Conservation (phyloP, 768 basidiomycete species). For the Tylopilus plumbeoviolaceoides region DNA sequence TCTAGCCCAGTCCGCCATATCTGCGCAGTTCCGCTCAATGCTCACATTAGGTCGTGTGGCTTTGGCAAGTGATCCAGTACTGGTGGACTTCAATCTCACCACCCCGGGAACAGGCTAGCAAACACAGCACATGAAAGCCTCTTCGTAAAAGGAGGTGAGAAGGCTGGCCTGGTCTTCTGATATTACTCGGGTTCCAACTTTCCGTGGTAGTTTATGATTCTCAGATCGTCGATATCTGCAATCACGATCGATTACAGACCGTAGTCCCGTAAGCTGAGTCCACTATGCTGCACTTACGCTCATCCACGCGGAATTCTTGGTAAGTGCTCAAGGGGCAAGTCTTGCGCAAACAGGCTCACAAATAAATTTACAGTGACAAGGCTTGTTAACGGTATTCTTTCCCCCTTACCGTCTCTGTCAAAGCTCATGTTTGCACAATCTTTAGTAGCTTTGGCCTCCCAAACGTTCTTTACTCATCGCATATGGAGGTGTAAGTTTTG, state of each 20-base stretch:
- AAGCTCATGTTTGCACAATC: not conserved
- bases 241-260: not conserved
- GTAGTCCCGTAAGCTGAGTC: not conserved
- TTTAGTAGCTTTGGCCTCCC: conserved; percentile 4
- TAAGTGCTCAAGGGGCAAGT: not conserved
- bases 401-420: too few species aligned
- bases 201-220: not conserved
- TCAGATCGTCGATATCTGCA: not conserved
- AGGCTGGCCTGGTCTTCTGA: not conserved
- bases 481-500: conserved; percentile 10
- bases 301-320: not conserved
- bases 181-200: not conserved
- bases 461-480: conserved; percentile 8
- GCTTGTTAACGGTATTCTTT: conserved; percentile 1
- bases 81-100: not conserved
- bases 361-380: not conserved
- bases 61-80: not conserved
- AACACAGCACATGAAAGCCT: conserved; percentile 1
- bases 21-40: not conserved
- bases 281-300: too few species aligned
- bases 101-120: not conserved
- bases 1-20: not conserved
- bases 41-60: not conserved
- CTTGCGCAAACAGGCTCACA: not conserved
- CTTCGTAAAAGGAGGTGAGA: conserved; percentile 3